Percentiles rank a stretch among this genome's conserved stretches.
phyloP scores from a whole-genome alignment of 2,329 filamentous ascomycete species.

The Colletotrichum spaethianum region DNA sequence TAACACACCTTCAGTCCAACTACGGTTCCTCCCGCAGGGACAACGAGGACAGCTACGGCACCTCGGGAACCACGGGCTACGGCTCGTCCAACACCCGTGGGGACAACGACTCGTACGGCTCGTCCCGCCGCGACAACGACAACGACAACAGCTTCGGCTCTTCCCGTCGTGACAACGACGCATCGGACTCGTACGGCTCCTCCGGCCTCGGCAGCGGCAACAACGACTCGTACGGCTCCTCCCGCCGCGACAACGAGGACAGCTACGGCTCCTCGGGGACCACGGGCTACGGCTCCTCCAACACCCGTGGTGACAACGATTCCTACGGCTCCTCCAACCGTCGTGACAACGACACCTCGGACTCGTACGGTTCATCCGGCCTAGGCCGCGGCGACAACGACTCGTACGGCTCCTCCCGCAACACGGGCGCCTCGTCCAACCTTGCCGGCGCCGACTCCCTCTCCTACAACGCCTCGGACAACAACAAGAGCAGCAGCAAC shows the following conservation, averaged over 20 bases:
- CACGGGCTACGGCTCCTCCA: slow-evolving; percentile 43
- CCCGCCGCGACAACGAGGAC: slow-evolving; percentile 15
- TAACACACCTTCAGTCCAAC: slow-evolving; percentile 42
- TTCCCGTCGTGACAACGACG: slow-evolving; percentile 34
- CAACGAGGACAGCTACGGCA: slow-evolving; percentile 44
- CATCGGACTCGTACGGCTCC: slow-evolving; percentile 5
- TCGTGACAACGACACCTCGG: slow-evolving; percentile 25
- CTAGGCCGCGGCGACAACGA: slow-evolving; percentile 21
- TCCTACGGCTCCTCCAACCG: slow-evolving; percentile 44
- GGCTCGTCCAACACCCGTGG: slow-evolving; percentile 37
- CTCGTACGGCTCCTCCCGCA: slow-evolving; percentile 39
- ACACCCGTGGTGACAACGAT: slow-evolving; percentile 24
- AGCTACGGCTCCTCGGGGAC: slow-evolving; percentile 42
- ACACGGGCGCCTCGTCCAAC: slow-evolving; percentile 35
- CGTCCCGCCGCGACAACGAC: slow-evolving; percentile 43
- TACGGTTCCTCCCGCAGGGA: slow-evolving; percentile 42
- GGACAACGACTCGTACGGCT: slow-evolving; percentile 41
- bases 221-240: slow-evolving; percentile 45
- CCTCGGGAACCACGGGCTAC: slow-evolving; percentile 42
- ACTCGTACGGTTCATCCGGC: slow-evolving; percentile 5
- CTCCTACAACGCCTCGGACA: slow-evolving; percentile 43
- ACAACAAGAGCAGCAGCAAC: slow-evolving; percentile 42
- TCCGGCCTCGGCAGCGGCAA: background rate
- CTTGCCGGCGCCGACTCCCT: slow-evolving; percentile 42
- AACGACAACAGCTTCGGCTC: slow-evolving; percentile 43